phyloP scores from a whole-genome alignment of 441 rosid genomes.

The Geranium incanum region DNA sequence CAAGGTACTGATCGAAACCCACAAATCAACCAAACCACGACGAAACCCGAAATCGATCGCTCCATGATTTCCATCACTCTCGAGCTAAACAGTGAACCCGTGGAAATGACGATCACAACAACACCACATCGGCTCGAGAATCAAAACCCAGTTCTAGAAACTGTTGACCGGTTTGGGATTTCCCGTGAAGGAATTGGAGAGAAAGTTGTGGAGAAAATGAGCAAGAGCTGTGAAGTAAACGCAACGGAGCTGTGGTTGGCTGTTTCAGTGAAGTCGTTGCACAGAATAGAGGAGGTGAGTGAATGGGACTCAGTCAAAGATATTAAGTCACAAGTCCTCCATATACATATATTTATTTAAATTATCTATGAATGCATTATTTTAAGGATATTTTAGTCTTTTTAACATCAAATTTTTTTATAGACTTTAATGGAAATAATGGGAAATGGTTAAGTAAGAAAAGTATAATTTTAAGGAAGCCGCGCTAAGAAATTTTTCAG shows the following conservation, averaged over 20 bases:
- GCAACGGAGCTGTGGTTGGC: background rate
- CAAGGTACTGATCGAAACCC: background rate
- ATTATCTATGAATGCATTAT: too few species aligned
- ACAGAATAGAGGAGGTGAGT: background rate
- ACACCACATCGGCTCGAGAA: background rate
- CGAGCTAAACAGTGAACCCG: background rate
- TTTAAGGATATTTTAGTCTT: too few species aligned
- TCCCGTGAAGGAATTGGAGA: background rate
- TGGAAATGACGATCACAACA: background rate
- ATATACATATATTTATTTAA: too few species aligned
- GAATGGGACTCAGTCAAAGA: conserved; percentile 6
- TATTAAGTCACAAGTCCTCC: background rate
- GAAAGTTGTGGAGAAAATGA: background rate
- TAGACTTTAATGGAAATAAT: too few species aligned
- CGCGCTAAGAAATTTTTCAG: too few species aligned
- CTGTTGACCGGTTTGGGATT: background rate
- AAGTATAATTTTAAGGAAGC: too few species aligned
- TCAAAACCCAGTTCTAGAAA: background rate
- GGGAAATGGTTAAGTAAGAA: too few species aligned
- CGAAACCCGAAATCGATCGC: conserved; percentile 3
- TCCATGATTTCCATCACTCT: background rate
- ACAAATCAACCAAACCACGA: background rate
- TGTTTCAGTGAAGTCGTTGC: background rate
- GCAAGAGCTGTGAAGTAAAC: background rate
- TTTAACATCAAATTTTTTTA: too few species aligned